phyloP scores from a whole-genome alignment of 768 basidiomycete genomes.

The Paxillus rubicundulus region DNA sequence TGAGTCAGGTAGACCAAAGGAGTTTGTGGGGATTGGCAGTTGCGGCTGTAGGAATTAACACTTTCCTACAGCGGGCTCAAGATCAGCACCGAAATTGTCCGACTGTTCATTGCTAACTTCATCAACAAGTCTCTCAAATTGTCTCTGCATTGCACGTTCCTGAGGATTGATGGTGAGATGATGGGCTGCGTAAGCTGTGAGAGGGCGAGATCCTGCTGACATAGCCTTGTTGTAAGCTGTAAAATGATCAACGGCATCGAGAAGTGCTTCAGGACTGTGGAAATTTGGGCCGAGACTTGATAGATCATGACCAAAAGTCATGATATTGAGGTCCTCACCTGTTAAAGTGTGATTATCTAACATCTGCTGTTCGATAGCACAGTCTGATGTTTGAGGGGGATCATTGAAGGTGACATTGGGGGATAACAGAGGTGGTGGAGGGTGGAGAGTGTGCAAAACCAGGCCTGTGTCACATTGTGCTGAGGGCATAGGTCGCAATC shows the following conservation, averaged over 20 bases:
- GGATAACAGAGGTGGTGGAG: not conserved
- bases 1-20: too few relatives aligned
- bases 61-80: not conserved
- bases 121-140: not conserved
- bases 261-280: not conserved
- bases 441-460: not conserved
- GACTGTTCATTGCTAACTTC: not conserved
- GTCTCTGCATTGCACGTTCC: not conserved
- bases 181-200: not conserved
- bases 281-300: not conserved
- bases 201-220: not conserved
- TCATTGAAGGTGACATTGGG: not conserved
- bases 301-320: not conserved
- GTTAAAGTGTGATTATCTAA: not conserved
- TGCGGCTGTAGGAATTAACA: too few relatives aligned
- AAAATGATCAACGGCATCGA: not conserved
- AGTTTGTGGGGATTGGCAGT: too few relatives aligned
- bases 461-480: not conserved
- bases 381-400: not conserved
- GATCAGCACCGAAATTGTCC: not conserved
- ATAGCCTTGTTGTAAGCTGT: not conserved
- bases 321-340: not conserved
- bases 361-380: not conserved
- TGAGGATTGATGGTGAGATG: not conserved
- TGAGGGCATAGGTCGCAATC: slow-evolving; percentile 10